These are phyloP conservation scores for Lentinula sp. DNA, from an alignment of 768 basidiomycete genomes.

Conservation along the genomic window DNA sequence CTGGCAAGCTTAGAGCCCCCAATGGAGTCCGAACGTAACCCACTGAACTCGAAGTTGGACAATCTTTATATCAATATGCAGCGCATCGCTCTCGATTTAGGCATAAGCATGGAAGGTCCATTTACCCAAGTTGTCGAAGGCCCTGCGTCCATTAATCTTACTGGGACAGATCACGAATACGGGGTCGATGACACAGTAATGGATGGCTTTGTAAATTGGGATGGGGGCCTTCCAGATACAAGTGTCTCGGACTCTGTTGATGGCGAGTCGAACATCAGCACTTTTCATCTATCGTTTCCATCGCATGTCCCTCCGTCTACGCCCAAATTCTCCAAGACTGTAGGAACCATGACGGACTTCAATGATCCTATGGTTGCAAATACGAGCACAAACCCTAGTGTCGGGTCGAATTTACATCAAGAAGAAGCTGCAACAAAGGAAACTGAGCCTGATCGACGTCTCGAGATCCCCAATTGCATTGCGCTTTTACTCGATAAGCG, in stretches of 20 bases:
- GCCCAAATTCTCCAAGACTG: background rate
- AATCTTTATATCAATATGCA: background rate
- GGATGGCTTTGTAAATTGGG: background rate
- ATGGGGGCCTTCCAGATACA: background rate
- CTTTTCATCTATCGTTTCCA: background rate
- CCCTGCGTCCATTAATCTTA: background rate
- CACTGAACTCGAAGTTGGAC: background rate
- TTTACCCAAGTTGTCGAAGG: background rate
- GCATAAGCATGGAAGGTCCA: background rate
- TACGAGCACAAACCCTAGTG: background rate
- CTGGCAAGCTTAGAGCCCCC: background rate
- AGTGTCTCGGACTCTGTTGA: background rate
- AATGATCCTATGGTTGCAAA: background rate
- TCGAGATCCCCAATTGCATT: background rate
- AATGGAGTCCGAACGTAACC: background rate
- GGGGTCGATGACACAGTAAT: background rate
- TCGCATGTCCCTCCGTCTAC: background rate
- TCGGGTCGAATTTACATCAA: background rate
- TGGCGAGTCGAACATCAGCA: background rate
- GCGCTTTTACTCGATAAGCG: background rate
- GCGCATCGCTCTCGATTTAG: background rate
- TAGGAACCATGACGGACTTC: background rate
- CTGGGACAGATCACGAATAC: background rate
- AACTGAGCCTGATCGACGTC: background rate
- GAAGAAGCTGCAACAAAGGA: background rate